Evolutionary conservation across 75 land plant genomes (phyloP).

Genomic region (Azolla pinnata): DNA sequence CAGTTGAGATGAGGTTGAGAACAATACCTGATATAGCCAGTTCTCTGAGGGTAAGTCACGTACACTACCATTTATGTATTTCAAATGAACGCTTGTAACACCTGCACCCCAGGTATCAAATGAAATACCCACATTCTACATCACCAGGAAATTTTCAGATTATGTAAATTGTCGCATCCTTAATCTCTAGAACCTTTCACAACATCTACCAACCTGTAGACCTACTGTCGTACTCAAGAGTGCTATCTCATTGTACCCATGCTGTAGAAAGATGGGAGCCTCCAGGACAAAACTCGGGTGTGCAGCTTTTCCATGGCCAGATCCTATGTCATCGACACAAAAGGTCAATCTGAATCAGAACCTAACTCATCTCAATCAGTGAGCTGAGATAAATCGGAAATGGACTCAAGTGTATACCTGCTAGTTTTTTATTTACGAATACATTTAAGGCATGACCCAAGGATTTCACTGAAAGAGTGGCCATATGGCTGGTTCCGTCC

Average conservation of each 20-base stretch:
- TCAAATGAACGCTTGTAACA: slow-evolving; percentile 33
- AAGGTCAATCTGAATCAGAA: not conserved
- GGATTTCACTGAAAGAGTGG: not conserved
- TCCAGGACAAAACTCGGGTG: slow-evolving; percentile 33
- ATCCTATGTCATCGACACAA: slow-evolving; percentile 15
- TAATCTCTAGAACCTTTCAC: too few relatives aligned
- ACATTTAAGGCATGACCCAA: not conserved
- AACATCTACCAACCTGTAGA: slow-evolving; percentile 36
- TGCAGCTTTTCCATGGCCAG: slow-evolving; percentile 48
- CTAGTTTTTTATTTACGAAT: slow-evolving; percentile 16
- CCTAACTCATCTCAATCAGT: not conserved
- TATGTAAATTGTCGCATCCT: not conserved
- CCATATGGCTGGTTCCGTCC: too few relatives aligned
- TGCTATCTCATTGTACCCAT: slow-evolving; percentile 66
- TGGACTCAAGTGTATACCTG: slow-evolving; percentile 36
- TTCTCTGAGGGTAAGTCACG: slow-evolving; percentile 42
- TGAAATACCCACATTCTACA: slow-evolving; percentile 78
- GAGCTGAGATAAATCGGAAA: not conserved
- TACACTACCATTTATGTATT: slow-evolving; percentile 45
- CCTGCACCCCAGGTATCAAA: slow-evolving; percentile 89
- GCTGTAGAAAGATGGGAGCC: slow-evolving; percentile 35
- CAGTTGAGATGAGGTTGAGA: not conserved
- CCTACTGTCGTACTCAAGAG: slow-evolving; percentile 77
- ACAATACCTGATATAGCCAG: slow-evolving; percentile 66
- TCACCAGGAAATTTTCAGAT: not conserved